These are phyloP conservation scores for Rhodofomes roseus DNA, from an alignment of 1,284 basidiomycete genomes.

Conservation along the genomic window DNA sequence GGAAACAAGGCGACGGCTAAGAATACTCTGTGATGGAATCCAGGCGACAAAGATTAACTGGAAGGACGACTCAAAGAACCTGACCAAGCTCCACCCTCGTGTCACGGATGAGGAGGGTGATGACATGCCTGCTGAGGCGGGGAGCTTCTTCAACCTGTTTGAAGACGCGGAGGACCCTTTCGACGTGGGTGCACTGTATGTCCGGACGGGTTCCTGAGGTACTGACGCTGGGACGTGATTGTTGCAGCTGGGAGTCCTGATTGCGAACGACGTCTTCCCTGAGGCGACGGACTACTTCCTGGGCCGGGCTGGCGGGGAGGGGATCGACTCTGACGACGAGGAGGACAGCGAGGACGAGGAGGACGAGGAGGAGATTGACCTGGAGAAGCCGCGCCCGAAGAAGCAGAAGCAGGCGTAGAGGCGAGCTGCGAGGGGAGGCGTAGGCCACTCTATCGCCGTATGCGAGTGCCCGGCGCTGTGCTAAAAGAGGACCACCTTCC, in stretches of 20 bases:
- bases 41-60: conserved; percentile 71
- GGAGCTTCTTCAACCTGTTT: conserved; percentile 89
- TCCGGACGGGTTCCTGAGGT: not conserved
- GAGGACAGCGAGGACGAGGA: conserved; percentile 65
- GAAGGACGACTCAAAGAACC: conserved; percentile 75
- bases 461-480: not conserved
- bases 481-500: not conserved
- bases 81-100: conserved; percentile 76
- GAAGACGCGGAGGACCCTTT: conserved; percentile 60
- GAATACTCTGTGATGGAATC: not conserved
- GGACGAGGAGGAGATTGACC: conserved; percentile 75
- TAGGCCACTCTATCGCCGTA: not conserved
- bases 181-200: conserved; percentile 50
- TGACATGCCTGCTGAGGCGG: conserved; percentile 58
- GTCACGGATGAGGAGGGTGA: conserved; percentile 54
- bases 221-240: conserved; percentile 10
- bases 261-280: conserved; percentile 74
- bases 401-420: conserved; percentile 59
- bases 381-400: conserved; percentile 75
- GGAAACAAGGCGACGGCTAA: not conserved
- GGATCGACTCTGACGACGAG: conserved; percentile 59
- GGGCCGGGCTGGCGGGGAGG: conserved; percentile 55
- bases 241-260: conserved; percentile 60
- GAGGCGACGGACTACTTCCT: conserved; percentile 77
- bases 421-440: not conserved